Base-by-base conservation (phyloP, 2,329 filamentous ascomycete species). In the Amesomyces nigricolor region DNA sequence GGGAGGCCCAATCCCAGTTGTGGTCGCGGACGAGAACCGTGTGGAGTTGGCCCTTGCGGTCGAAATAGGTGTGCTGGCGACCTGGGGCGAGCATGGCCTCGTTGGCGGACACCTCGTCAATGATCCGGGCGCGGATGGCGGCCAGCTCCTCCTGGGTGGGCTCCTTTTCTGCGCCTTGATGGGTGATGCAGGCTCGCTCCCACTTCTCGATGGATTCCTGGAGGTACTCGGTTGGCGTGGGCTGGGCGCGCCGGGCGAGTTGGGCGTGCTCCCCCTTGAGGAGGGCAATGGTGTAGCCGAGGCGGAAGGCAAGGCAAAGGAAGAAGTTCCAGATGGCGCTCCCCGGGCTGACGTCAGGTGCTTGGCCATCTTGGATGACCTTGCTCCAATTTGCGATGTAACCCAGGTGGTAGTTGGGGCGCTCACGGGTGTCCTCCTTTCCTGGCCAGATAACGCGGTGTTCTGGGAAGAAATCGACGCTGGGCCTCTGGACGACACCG, bases 31-130 rank as follows among this genome's bases (percentile, higher is more conserved):
- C 54, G 45, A 60, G 54, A 50, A 39, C 57, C 16, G 19, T 61
- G 37, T 35, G 52, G n/a, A 59, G 55, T 30, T 61, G 60, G 7
- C 61, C 43, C 13, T 61, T 57, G 30, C 62, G 30, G 50, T 58
- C 66, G 61, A 59, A 66, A 57, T 66, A 60, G 5, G 32, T 44
- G 19, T 64, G 53, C 32, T 63, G 49, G 3, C 74, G 69, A 10
- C 64, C 65, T 0, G 74, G 73, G 58, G 71, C 74, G 11, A 78
- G 63, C 63, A 76, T 71, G 35, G 66, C 70, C 51, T 69, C 65
- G 56, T 77, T 78, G 54, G 69, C 64, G 40, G 71, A 67, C 19
- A 71, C 67, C 66, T 81, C 77, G 3, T 70, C 64, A 17, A 79
- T 67, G 44, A 80, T 66, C 0, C 66, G 68, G 44, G 66, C 64